Base-by-base conservation (phyloP, 2,329 filamentous ascomycete species). In the Ophiostoma sp. region DNA sequence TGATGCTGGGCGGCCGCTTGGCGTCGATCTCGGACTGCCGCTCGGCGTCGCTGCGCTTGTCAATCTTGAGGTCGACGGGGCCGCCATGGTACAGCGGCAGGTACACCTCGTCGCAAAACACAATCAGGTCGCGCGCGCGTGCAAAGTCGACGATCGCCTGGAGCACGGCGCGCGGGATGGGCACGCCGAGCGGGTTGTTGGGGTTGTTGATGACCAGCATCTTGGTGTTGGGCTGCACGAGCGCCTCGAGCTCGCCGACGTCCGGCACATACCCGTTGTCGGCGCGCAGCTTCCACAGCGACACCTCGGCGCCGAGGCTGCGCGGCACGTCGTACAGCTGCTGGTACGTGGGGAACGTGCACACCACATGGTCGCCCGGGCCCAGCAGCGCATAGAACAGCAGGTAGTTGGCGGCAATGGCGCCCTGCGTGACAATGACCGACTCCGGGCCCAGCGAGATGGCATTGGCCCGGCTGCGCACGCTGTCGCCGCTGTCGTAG, bases 311-410 rank as follows among this genome's bases (percentile, higher is more conserved):
- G 0, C 93, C 92, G 5, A 96, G 80, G 52, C 88, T 90, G 74
- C 84, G 83, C 0, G 93, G 92, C 0, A 96, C 86, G 11, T 87
- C 83, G 76, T 94, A 95, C 1, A 96, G 84, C 75, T 95, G 92
- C 77, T 95, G 91, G 76, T 95, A 96, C 0, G 92, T 94, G 15
- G 93, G 93, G 77, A 93, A 92, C 71, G 95, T 90, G 76, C 91
- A 95, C 71, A 96, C 85, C 66, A 94, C 90, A 82, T 96, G 93
- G 76, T 96, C 92, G 0, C 89, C 90, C 0, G 88, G 86, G 0
- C 87, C 86, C 1, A 95, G 77, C 7, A 95, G 82, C 0, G 89
- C 83, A 77, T 94, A 94, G 8, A 95, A 84, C 2, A 89, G 81
- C n/a, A 95, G 80, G 75, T 93, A 92, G 76, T 96, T 96, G n/a